A percentile compares a stretch with the other conserved stretches of the same genome.
Evolutionary conservation across 352 stramenopile genomes (phyloP).

Genomic region (Globisporangium yorkense): DNA sequence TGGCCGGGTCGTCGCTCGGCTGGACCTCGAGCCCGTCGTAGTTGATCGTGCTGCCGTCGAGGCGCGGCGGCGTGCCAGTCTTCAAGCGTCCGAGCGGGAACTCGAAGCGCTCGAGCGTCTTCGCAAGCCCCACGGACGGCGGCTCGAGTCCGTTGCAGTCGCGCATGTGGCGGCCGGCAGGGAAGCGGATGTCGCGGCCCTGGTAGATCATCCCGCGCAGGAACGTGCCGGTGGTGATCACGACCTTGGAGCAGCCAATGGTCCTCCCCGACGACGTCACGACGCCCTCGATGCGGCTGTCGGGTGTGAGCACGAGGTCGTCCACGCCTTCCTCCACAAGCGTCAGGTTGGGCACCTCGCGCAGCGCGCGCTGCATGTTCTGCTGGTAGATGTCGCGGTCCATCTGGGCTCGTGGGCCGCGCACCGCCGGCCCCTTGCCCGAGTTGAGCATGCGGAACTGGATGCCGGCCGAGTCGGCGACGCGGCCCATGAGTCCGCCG

Average conservation of each 20-base stretch:
- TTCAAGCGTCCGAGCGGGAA: constrained; percentile 95
- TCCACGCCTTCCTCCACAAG: constrained; percentile 94
- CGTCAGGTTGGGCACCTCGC: constrained; percentile 80
- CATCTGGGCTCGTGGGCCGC: constrained; percentile 92
- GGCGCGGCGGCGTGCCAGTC: constrained; percentile 95
- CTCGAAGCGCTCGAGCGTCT: constrained; percentile 90
- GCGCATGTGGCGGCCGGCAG: constrained; percentile 91
- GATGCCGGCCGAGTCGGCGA: constrained; percentile 94
- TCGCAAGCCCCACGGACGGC: constrained; percentile 91
- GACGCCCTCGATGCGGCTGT: constrained; percentile 55
- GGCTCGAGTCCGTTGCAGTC: constrained; percentile 87
- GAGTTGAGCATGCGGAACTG: constrained; percentile 98
- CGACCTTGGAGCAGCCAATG: constrained; percentile 58
- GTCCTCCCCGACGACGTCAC: constrained; percentile 47
- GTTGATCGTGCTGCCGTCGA: constrained; percentile 95
- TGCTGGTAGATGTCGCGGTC: constrained; percentile 97
- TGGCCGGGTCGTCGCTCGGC: constrained; percentile 88
- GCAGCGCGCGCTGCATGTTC: constrained; percentile 89
- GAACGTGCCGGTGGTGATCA: constrained; percentile 99
- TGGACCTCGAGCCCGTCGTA: constrained; percentile 90
- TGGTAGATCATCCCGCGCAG: constrained; percentile 95
- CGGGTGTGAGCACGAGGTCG: constrained; percentile 84
- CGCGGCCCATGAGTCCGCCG: constrained; percentile 95
- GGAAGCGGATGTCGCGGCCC: constrained; percentile 86
- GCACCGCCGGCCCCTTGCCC: constrained; percentile 87